A percentile compares a stretch with the other conserved stretches of the same genome.
phyloP scores from a whole-genome alignment of 2,329 filamentous ascomycete genomes.

The Epichloe coenophiala region DNA sequence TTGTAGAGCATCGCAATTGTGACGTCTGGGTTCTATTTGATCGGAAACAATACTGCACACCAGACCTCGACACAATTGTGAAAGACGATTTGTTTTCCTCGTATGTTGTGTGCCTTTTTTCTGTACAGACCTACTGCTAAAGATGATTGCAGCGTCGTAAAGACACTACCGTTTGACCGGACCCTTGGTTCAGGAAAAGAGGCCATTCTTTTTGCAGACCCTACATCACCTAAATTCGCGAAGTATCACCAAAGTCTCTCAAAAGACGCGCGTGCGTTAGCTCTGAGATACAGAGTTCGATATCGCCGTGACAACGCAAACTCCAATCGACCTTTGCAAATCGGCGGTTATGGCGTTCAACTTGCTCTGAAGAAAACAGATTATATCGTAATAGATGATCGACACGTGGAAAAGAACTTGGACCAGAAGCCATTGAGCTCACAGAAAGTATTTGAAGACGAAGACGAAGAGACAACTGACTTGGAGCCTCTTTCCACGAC shows the following conservation, averaged over 20 bases:
- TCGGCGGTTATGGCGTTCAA: constrained; percentile 89
- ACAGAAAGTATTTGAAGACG: constrained; percentile 40
- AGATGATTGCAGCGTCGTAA: constrained; percentile 15
- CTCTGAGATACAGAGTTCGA: constrained; percentile 72
- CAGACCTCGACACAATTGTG: constrained; percentile 41
- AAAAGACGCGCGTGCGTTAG: constrained; percentile 55
- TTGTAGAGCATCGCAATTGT: constrained; percentile 44
- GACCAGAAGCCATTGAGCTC: constrained; percentile 23
- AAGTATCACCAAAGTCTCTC: constrained; percentile 62
- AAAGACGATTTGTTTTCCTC: constrained; percentile 17
- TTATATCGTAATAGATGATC: constrained; percentile 97
- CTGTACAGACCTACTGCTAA: not conserved
- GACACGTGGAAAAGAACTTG: constrained; percentile 39
- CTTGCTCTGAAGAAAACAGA: constrained; percentile 88
- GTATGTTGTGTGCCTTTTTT: constrained; percentile 17
- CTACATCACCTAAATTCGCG: constrained; percentile 62
- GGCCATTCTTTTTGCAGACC: constrained; percentile 77
- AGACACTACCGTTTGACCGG: constrained; percentile 67
- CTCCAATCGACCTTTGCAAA: constrained; percentile 46
- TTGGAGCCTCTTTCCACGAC: constrained; percentile 77
- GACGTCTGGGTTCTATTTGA: constrained; percentile 66
- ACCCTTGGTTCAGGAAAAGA: constrained; percentile 51
- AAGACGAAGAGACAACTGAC: constrained; percentile 61
- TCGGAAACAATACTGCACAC: constrained; percentile 69
- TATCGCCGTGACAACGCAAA: constrained; percentile 48